phyloP scores from a whole-genome alignment of 2,329 filamentous ascomycete species.

The Fragosphaeria purpurea region DNA sequence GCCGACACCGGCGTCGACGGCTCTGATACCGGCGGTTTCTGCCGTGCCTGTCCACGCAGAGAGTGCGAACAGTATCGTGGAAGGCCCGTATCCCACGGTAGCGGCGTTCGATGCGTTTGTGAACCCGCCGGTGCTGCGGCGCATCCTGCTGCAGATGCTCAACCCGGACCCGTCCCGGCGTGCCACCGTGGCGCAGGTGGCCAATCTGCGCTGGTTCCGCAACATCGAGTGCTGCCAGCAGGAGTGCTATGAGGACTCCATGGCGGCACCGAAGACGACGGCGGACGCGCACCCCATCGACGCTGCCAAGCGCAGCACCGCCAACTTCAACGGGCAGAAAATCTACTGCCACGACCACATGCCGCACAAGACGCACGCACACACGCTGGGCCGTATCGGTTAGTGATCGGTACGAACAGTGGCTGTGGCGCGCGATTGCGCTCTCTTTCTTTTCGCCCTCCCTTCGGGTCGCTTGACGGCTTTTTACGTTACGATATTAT shows the following conservation, averaged over 20 bases:
- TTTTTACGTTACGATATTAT: background rate
- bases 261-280: background rate
- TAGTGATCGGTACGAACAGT: background rate
- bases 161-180: conserved; percentile 66
- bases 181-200: conserved; percentile 56
- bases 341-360: conserved; percentile 52
- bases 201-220: conserved; percentile 63
- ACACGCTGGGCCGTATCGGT: conserved; percentile 5
- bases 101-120: conserved; percentile 54
- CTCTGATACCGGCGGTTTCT: background rate
- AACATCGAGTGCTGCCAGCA: conserved; percentile 69
- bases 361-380: conserved; percentile 31
- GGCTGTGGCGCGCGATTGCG: too few species aligned
- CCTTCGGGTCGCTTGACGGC: background rate
- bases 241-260: conserved; percentile 57
- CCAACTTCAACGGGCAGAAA: conserved; percentile 33
- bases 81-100: conserved; percentile 47
- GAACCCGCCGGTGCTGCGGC: conserved; percentile 57
- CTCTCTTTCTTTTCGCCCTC: background rate
- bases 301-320: conserved; percentile 44
- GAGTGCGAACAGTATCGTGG: conserved; percentile 23
- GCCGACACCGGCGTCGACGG: conserved; percentile 11
- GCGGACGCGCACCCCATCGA: conserved; percentile 39
- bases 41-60: conserved; percentile 34
- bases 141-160: conserved; percentile 70